Base-by-base conservation (phyloP, 2,329 filamentous ascomycete species). In the Colletotrichum sp. region DNA sequence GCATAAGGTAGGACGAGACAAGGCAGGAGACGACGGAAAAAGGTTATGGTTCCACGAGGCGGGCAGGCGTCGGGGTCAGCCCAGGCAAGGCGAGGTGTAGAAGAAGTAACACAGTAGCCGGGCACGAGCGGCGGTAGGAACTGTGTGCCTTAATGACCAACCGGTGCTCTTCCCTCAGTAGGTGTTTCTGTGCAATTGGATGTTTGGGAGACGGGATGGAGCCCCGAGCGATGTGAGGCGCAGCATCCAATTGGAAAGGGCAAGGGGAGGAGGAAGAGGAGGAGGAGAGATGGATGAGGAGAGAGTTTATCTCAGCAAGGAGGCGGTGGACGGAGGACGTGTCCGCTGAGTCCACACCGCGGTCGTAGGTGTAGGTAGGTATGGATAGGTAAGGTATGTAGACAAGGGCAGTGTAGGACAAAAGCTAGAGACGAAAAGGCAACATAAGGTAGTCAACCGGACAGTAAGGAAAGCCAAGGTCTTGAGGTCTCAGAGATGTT, bases 221-320 rank as follows among this genome's bases (percentile, higher is more conserved):
- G 73, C 24, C 24, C 70, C 73, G 70, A 73, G 73, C 70, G 73
- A 69, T 59, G 59, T 63, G 57, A 76, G 73, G 70, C 73, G 73
- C 63, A 76, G 73, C 73, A 34, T 30, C 70, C 63, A 68, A 76
- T 55, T 39, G 44, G 49, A 59, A 28, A 36, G 9, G 26, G 28
- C 28, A 39, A 21, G 21, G 32, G 10, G 44, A 18, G 3, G 49
- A 30, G 28, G 30, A 34, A 21, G 16, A 57, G 55, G 21, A 28
- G 26, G 55, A 59, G 55, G 16, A 57, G 52, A 57, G 52, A 57
- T 28, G n/a, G 18, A 62, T 16, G 59, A 21, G 28, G 32, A 32
- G 59, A 62, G 30, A 62, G 59, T 62, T 62, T n/a, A 21, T 62
- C 60, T 39, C 36, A 7, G 44, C 8, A 55, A 55, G 44, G 39